Base-by-base conservation (phyloP, 225 moss, liverwort and hornwort genomes). In the Anthoceros angustus region DNA sequence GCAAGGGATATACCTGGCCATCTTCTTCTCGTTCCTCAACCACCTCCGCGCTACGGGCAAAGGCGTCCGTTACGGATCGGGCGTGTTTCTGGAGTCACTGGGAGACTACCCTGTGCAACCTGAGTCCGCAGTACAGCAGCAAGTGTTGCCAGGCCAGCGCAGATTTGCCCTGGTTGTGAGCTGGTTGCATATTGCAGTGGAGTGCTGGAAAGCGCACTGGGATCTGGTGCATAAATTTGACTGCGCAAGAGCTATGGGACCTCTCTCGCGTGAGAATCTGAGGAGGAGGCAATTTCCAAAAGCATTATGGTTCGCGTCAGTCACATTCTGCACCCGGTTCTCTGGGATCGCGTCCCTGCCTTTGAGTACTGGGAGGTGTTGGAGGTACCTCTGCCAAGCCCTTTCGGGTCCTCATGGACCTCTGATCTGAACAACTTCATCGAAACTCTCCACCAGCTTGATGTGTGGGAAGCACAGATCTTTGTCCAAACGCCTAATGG, bases 381-480 rank as follows among this genome's bases (percentile, higher is more conserved):
- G 14, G n/a, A 55, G 55, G 23, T 8, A 23, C 55, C 2, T 7
- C 55, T 55, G 55, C 55, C 55, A 18, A 55, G 14, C 14, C 55
- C 55, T 23, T 55, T 55, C 5, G 5, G 55, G 7, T 55, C 6
- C 23, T 55, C 55, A 7, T 55, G 55, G 55, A 55, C 23, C 4
- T 5, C 23, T 8, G 55, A 55, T 55, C n/a, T 55, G 55, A 55
- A 55, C 55, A 55, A 55, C 23, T 18, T 55, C 3, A 55, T 55
- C 23, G 55, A 55, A 55, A 55, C 55, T 23, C 55, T 55, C n/a
- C 55, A 55, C 55, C 55, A 55, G 55, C 55, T 55, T 18, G 55
- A 55, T 55, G 7, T 7, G 6, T 4, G 55, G 7, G 55, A 55
- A 20, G 55, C 14, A 55, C 18, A 18, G 12, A 7, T 55, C 18